phyloP scores from a whole-genome alignment of 768 basidiomycete species.

The Leucocoprinus leucothites region DNA sequence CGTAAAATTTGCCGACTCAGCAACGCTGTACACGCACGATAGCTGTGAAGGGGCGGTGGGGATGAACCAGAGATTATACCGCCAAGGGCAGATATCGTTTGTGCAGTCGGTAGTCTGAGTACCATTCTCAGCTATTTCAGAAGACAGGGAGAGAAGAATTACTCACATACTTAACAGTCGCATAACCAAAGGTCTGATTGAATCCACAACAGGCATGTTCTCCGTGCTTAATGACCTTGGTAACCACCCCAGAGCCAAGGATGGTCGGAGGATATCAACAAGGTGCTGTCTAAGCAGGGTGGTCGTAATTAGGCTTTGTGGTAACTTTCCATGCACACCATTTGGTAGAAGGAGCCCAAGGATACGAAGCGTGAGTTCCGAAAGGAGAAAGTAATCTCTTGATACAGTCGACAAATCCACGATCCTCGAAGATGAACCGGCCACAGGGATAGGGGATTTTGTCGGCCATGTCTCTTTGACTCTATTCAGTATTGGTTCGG shows the following conservation, averaged over 20 bases:
- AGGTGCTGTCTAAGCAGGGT: slow-evolving; percentile 54
- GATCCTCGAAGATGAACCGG: slow-evolving; percentile 27
- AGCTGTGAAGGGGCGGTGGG: slow-evolving; percentile 45
- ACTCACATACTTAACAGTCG: slow-evolving; percentile 64
- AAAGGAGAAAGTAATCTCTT: slow-evolving; percentile 43
- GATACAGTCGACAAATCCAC: slow-evolving; percentile 41
- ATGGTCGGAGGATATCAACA: slow-evolving; percentile 54
- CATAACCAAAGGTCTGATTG: slow-evolving; percentile 47
- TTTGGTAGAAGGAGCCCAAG: slow-evolving; percentile 50
- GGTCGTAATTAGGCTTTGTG: slow-evolving; percentile 61
- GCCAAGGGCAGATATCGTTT: slow-evolving; percentile 65
- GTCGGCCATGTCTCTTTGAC: slow-evolving; percentile 39
- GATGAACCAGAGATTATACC: slow-evolving; percentile 47
- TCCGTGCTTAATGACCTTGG: slow-evolving; percentile 46
- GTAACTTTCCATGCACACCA: slow-evolving; percentile 42
- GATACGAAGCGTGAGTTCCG: slow-evolving; percentile 38
- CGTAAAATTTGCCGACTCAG: slow-evolving; percentile 71
- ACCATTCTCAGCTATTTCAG: slow-evolving; percentile 16
- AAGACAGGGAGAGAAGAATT: slow-evolving; percentile 13
- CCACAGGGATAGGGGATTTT: slow-evolving; percentile 17
- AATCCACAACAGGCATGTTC: slow-evolving; percentile 36
- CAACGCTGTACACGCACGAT: slow-evolving; percentile 56
- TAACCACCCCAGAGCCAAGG: slow-evolving; percentile 71
- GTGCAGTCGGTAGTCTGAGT: slow-evolving; percentile 58
- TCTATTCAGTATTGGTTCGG: slow-evolving; percentile 48